These are phyloP conservation scores for Heliamphora pulchella DNA, from an alignment of 179 eudicot genomes.

Conservation along the genomic window DNA sequence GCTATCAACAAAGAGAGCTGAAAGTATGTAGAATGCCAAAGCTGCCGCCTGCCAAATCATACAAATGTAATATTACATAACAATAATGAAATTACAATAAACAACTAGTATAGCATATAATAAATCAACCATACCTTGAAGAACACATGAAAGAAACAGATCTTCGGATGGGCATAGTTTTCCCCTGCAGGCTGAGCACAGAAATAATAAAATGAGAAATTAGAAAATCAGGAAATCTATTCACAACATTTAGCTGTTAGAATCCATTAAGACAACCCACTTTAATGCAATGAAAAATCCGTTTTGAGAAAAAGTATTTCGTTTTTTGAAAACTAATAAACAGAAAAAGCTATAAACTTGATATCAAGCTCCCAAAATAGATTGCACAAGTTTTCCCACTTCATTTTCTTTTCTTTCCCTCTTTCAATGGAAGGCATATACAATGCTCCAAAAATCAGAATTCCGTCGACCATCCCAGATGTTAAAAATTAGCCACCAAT, in stretches of 20 bases:
- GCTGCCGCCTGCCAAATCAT: constrained; percentile 59
- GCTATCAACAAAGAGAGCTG: constrained; percentile 68
- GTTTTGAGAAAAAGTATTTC: not conserved
- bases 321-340: not conserved
- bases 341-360: not conserved
- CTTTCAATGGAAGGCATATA: not conserved
- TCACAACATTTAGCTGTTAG: not conserved
- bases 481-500: not conserved
- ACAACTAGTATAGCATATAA: not conserved
- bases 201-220: constrained; percentile 5
- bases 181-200: constrained; percentile 42
- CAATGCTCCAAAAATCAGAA: no score
- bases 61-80: not conserved
- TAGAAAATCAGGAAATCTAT: not conserved
- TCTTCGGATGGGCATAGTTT: constrained; percentile 75
- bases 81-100: not conserved
- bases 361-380: constrained; percentile 7
- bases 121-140: constrained; percentile 59
- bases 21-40: constrained; percentile 84
- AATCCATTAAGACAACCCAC: no score
- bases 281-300: not conserved
- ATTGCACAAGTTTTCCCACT: not conserved
- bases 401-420: not conserved
- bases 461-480: not conserved
- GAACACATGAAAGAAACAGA: constrained; percentile 86